phyloP scores from a whole-genome alignment of 768 basidiomycete species.

The Calocybe cyanea region DNA sequence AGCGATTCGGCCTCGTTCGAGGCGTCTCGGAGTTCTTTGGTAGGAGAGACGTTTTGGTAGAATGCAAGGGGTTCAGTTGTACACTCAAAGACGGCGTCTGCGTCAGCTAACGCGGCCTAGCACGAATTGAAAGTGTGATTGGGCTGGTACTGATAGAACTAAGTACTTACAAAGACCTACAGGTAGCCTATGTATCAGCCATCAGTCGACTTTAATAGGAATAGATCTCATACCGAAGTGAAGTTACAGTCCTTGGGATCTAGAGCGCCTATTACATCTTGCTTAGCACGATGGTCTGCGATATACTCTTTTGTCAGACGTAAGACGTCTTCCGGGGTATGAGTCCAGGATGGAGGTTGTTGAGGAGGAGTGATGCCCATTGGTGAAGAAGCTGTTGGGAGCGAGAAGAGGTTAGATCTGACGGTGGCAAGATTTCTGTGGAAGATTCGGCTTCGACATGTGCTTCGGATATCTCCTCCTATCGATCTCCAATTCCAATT shows the following conservation, averaged over 20 bases:
- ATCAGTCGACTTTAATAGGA: not conserved
- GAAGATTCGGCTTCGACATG: conserved; percentile 15
- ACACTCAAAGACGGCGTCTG: conserved; percentile 51
- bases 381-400: conserved; percentile 23
- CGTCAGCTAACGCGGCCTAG: conserved; percentile 57
- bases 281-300: conserved; percentile 46
- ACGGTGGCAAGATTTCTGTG: conserved; percentile 26
- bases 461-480: conserved; percentile 36
- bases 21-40: conserved; percentile 77
- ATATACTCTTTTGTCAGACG: conserved; percentile 57
- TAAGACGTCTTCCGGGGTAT: conserved; percentile 57
- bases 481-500: conserved; percentile 35
- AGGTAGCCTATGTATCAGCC: not conserved
- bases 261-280: conserved; percentile 60
- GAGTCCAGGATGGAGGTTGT: conserved; percentile 60
- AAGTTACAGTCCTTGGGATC: conserved; percentile 57
- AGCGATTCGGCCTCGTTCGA: conserved; percentile 72
- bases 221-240: conserved; percentile 49
- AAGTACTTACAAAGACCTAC: conserved; percentile 69
- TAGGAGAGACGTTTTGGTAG: conserved; percentile 77
- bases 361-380: conserved; percentile 63
- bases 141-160: not conserved
- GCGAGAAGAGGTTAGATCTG: conserved; percentile 24
- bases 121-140: conserved; percentile 16
- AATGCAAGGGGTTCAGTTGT: conserved; percentile 63